Percentiles rank a stretch among this genome's conserved stretches.
Evolutionary conservation across 495 filamentous ascomycete genomes (phyloP).

Genomic region (Aspergillus kassunensis): DNA sequence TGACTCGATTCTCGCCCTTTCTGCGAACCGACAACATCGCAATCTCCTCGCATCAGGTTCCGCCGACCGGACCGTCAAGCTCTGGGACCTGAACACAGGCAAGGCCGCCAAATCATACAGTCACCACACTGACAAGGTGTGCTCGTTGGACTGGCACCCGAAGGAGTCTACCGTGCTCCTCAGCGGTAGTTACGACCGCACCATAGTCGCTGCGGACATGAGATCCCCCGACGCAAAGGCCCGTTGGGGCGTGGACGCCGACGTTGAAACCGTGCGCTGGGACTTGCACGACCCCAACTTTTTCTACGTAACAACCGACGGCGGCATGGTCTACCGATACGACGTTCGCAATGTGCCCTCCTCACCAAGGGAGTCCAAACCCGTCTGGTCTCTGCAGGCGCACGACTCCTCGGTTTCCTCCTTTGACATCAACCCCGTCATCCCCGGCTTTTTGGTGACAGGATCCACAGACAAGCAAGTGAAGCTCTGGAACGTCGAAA

Average conservation of each 20-base stretch:
- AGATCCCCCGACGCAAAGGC: slow-evolving; percentile 77
- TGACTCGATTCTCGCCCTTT: slow-evolving; percentile 84
- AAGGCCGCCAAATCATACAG: slow-evolving; percentile 93
- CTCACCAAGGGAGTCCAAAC: slow-evolving; percentile 66
- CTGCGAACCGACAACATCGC: slow-evolving; percentile 85
- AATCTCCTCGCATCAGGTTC: slow-evolving; percentile 96
- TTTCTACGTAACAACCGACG: slow-evolving; percentile 95
- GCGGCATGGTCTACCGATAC: slow-evolving; percentile 81
- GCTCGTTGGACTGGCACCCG: slow-evolving; percentile 89
- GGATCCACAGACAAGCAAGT: slow-evolving; percentile 90
- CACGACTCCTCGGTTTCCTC: slow-evolving; percentile 91
- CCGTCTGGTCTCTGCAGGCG: slow-evolving; percentile 90
- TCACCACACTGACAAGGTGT: slow-evolving; percentile 91
- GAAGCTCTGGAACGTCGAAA: slow-evolving; percentile 90
- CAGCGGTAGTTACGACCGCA: slow-evolving; percentile 91
- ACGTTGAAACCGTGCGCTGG: slow-evolving; percentile 90
- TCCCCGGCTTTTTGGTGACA: slow-evolving; percentile 90
- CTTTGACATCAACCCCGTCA: slow-evolving; percentile 85
- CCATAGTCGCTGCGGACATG: slow-evolving; percentile 89
- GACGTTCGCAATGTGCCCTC: slow-evolving; percentile 70
- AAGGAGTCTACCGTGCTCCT: slow-evolving; percentile 81
- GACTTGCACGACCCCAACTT: slow-evolving; percentile 86
- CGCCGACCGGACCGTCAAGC: slow-evolving; percentile 92
- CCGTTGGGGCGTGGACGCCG: slow-evolving; percentile 87
- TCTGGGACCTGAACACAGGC: slow-evolving; percentile 91